Base-by-base conservation (phyloP, 148 eudicot genomes). In the Cornus florida region DNA sequence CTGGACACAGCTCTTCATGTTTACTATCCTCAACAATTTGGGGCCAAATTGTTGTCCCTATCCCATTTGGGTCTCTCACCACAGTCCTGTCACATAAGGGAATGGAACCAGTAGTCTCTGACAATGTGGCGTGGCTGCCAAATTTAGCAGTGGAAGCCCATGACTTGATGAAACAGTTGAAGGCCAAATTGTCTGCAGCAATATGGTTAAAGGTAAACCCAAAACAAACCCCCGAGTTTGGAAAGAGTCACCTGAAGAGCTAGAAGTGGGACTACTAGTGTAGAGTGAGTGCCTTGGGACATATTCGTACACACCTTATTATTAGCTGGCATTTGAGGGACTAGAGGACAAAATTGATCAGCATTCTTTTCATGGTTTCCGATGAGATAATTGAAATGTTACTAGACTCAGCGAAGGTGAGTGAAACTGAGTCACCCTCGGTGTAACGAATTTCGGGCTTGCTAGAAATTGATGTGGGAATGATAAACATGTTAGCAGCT, bases 81-180 rank as follows among this genome's bases (percentile, higher is more conserved):
- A 76, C 10, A 16, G 72, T 57, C 72, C 70, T 28, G 41, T 79
- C 82, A 53, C 31, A 79, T 13, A 79, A 2, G 6, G 86, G 86
- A 35, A 75, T 14, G 4, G 28, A 28, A 28, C 28, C 28, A 28
- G 28, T 28, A 28, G 28, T 28, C 28, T 28, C 28, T 28, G 28
- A 28, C 28, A 28, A 28, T 28, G 28, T 28, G 28, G 69, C 48
- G 38, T 4, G 28, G 28, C 28, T 4, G 1, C 80, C 64, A 16
- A 43, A 56, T 73, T 73, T 76, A 32, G 50, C 10, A 24, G 80
- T 73, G 17, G 71, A 59, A 32, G 86, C 75, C 83, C 83, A 84
- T 24, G 72, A 73, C 28, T 28, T 28, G 28, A 28, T 28, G 28
- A 28, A 28, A 28, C 28, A 28, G 28, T 28, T 28, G 28, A 28